Conservation (phyloP, 2,329 filamentous ascomycete species). For the Cladorrhinum sp. region DNA sequence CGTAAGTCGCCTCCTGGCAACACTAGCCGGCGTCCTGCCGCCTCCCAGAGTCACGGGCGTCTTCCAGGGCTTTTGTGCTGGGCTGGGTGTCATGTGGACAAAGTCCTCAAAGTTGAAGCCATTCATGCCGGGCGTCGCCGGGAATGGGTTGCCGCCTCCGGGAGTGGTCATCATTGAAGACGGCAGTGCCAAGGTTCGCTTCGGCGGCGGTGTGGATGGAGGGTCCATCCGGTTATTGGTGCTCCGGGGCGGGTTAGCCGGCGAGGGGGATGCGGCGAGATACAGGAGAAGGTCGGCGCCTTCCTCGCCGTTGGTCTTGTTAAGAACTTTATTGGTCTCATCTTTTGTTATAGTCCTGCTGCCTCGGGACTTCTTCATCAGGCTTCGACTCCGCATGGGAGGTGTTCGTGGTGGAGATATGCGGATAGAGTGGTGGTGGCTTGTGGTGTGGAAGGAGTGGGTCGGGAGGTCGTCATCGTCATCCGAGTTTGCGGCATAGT, state of each 20-base stretch:
- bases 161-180: conserved; percentile 90
- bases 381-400: conserved; percentile 58
- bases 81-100: conserved; percentile 94
- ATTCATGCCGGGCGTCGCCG: conserved; percentile 72
- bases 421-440: conserved; percentile 45
- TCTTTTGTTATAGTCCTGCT: conserved; percentile 48
- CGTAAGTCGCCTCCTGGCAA: conserved; percentile 72
- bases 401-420: conserved; percentile 86
- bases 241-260: conserved; percentile 57
- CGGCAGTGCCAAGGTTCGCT: conserved; percentile 63
- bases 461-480: conserved; percentile 83
- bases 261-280: conserved; percentile 86
- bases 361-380: conserved; percentile 44
- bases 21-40: conserved; percentile 57
- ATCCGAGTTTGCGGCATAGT: conserved; percentile 63
- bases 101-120: conserved; percentile 93
- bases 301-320: conserved; percentile 64
- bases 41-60: conserved; percentile 62
- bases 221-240: conserved; percentile 58
- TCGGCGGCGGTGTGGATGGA: conserved; percentile 72
- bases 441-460: conserved; percentile 64
- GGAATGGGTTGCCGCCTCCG: conserved; percentile 62
- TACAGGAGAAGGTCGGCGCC: conserved; percentile 79
- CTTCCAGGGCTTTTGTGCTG: conserved; percentile 85
- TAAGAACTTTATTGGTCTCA: background rate